These are phyloP conservation scores for Psophocarpus tetragonolobus DNA, from an alignment of 306 rosid species.

Conservation along the genomic window DNA sequence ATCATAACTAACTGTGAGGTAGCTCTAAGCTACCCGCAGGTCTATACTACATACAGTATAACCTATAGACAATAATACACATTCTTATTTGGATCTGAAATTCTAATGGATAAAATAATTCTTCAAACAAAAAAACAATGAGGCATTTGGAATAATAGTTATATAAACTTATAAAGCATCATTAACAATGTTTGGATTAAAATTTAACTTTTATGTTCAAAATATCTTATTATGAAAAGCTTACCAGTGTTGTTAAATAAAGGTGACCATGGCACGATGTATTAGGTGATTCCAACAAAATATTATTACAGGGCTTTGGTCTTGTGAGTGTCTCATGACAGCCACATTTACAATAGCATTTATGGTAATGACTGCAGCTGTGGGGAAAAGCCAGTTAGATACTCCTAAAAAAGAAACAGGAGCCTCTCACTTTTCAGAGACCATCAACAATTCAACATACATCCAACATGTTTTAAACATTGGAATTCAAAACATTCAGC, in stretches of 20 bases:
- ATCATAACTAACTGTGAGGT: background rate
- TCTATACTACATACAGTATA: background rate
- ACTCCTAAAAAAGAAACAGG: background rate
- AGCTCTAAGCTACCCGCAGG: background rate
- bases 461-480: background rate
- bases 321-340: background rate
- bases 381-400: background rate
- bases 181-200: background rate
- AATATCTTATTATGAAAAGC: background rate
- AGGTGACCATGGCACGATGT: background rate
- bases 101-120: background rate
- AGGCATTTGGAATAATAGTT: constrained; percentile 6
- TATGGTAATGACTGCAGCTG: background rate
- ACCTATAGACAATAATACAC: background rate
- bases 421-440: background rate
- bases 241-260: background rate
- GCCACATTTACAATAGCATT: background rate
- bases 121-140: constrained; percentile 21
- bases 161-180: constrained; percentile 7
- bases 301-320: background rate
- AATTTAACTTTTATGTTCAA: background rate
- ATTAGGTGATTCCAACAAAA: background rate
- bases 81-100: background rate
- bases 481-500: background rate
- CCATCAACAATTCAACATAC: background rate